Conservation (phyloP, 257 asterid genomes). For the Nicotiana attenuata region DNA sequence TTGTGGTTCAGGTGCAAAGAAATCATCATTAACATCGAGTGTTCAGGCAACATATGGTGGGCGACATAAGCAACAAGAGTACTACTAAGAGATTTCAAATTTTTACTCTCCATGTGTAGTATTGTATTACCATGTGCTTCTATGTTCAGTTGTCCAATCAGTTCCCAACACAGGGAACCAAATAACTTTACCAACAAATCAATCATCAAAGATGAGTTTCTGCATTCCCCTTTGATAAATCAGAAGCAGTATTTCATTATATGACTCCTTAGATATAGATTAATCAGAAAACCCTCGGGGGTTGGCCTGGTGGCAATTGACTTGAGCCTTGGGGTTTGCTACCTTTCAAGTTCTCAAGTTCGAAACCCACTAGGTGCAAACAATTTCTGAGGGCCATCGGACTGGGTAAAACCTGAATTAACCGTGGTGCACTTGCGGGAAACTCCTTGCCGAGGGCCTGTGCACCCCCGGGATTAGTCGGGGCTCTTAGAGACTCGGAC, state of each 20-base stretch:
- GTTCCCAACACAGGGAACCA: background rate
- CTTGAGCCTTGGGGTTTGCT: no score
- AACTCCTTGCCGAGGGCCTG: no score
- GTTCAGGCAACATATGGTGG: constrained; percentile 1
- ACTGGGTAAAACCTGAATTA: no score
- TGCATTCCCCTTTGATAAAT: background rate
- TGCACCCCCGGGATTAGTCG: no score
- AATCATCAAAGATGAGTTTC: background rate
- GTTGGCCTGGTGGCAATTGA: no score
- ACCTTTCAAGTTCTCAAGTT: no score
- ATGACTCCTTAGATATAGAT: background rate
- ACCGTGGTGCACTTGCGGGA: no score
- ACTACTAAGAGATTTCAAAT: background rate
- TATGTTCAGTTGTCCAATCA: background rate
- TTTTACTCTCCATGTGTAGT: background rate
- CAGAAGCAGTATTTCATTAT: constrained; percentile 10
- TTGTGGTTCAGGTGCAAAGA: background rate
- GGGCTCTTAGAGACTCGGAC: no score
- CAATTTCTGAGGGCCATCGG: no score
- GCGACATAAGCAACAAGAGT: background rate
- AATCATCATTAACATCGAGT: background rate
- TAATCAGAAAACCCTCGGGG: no score
- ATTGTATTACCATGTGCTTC: background rate
- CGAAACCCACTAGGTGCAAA: no score
- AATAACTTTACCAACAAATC: background rate